Conservation (phyloP, 768 basidiomycete genomes). For the Phaeolepiota aurea region DNA sequence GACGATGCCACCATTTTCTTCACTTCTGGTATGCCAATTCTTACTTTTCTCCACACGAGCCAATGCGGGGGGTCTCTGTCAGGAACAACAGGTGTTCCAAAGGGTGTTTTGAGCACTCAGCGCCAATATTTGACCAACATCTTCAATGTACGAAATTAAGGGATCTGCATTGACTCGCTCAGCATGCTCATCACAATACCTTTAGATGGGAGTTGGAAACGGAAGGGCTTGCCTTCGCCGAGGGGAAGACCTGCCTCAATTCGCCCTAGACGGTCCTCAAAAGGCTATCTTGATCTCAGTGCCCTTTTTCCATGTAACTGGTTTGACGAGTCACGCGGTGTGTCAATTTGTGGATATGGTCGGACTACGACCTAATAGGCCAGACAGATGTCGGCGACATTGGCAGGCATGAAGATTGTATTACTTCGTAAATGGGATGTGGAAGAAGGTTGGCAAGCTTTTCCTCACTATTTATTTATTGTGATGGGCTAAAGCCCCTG, state of each 20-base stretch:
- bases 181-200: not conserved
- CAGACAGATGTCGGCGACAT: conserved; percentile 29
- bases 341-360: conserved; percentile 5
- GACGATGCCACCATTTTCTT: conserved; percentile 45
- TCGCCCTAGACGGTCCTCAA: conserved; percentile 25
- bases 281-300: conserved; percentile 39
- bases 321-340: conserved; percentile 19
- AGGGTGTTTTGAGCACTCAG: conserved; percentile 48
- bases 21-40: conserved; percentile 34
- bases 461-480: conserved; percentile 1
- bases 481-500: no score
- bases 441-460: conserved; percentile 26
- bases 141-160: conserved; percentile 25
- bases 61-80: conserved; percentile 8
- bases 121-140: conserved; percentile 39
- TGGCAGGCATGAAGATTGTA: conserved; percentile 35
- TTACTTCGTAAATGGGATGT: conserved; percentile 44
- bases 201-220: conserved; percentile 23
- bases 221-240: conserved; percentile 27
- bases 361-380: conserved; percentile 1
- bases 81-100: conserved; percentile 18
- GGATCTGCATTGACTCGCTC: not conserved
- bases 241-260: conserved; percentile 25
- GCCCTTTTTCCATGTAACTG: conserved; percentile 55
- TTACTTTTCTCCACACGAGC: conserved; percentile 6